Percentiles rank a stretch among this genome's conserved stretches.
These are phyloP conservation scores for Heterobasidion annosum DNA, from an alignment of 1,284 basidiomycete species.

Conservation along the genomic window DNA sequence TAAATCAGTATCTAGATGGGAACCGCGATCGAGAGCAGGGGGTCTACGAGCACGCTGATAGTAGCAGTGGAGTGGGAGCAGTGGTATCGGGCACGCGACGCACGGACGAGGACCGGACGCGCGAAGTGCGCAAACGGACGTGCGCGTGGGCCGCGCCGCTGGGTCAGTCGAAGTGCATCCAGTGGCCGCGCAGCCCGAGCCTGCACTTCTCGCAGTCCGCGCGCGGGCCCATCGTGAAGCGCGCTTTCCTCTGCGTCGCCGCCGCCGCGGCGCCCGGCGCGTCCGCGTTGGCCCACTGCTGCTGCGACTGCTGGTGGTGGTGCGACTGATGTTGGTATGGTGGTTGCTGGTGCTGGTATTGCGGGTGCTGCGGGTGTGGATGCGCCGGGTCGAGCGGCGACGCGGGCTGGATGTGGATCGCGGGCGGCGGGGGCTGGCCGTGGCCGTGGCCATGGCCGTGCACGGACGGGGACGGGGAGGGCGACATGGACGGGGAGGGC, in stretches of 20 bases:
- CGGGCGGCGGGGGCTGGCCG: not conserved
- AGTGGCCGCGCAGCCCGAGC: slow-evolving; percentile 60
- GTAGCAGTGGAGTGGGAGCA: too few relatives aligned
- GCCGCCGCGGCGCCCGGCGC: too few relatives aligned
- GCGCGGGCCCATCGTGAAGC: slow-evolving; percentile 65
- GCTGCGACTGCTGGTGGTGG: not conserved
- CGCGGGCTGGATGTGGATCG: not conserved
- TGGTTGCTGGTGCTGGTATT: not conserved
- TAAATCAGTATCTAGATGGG: too few relatives aligned
- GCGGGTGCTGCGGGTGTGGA: not conserved
- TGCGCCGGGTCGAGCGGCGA: not conserved
- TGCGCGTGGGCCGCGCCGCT: too few relatives aligned
- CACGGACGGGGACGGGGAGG: not conserved
- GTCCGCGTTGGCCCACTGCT: not conserved
- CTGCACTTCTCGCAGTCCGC: slow-evolving; percentile 65
- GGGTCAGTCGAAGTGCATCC: slow-evolving; percentile 48
- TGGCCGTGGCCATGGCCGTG: too few relatives aligned
- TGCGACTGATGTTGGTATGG: not conserved
- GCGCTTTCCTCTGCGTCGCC: slow-evolving; percentile 9
- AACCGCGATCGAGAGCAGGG: too few relatives aligned
- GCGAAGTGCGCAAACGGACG: too few relatives aligned
- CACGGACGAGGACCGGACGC: too few relatives aligned
- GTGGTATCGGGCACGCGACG: too few relatives aligned
- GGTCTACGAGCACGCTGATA: too few relatives aligned
- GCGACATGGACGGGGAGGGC: not conserved